These are phyloP conservation scores for Cryptosporidium parvum DNA, from an alignment of 169 alveolate genomes.

Conservation along the genomic window DNA sequence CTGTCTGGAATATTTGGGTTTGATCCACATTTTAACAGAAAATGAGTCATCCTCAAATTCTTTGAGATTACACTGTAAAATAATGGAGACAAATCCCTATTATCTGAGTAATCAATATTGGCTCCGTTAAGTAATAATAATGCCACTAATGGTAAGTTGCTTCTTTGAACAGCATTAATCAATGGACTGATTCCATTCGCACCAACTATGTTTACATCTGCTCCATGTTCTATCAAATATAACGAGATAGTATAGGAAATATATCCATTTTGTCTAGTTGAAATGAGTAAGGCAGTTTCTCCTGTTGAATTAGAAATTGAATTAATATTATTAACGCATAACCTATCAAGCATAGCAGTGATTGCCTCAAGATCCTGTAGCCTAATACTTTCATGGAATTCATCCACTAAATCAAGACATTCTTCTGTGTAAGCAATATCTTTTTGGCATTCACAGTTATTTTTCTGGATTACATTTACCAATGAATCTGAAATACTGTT, in stretches of 20 bases:
- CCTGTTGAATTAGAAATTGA: conserved; percentile 41
- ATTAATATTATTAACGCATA: conserved; percentile 13
- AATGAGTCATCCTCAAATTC: conserved; percentile 50
- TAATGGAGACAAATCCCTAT: conserved; percentile 40
- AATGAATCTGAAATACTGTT: background rate
- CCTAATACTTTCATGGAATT: conserved; percentile 45
- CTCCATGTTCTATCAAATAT: conserved; percentile 46
- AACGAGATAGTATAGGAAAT: conserved; percentile 44
- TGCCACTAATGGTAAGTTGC: conserved; percentile 60
- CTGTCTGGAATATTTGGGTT: conserved; percentile 50
- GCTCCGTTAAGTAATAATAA: conserved; percentile 50
- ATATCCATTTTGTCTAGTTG: conserved; percentile 61
- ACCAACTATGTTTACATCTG: conserved; percentile 30
- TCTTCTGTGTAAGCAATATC: background rate
- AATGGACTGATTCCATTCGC: conserved; percentile 36
- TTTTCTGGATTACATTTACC: background rate
- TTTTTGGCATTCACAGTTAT: conserved; percentile 9
- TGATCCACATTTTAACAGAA: conserved; percentile 49
- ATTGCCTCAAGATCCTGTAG: conserved; percentile 37
- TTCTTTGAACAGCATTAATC: conserved; percentile 55
- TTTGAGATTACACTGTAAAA: conserved; percentile 45
- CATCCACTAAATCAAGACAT: conserved; percentile 36
- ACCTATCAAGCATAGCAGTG: background rate
- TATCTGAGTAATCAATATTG: conserved; percentile 55
- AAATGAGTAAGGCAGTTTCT: conserved; percentile 36